A percentile compares a stretch with the other conserved stretches of the same genome.
Conservation (phyloP, 169 alveolate species). For the Plasmodium falciparum region DNA sequence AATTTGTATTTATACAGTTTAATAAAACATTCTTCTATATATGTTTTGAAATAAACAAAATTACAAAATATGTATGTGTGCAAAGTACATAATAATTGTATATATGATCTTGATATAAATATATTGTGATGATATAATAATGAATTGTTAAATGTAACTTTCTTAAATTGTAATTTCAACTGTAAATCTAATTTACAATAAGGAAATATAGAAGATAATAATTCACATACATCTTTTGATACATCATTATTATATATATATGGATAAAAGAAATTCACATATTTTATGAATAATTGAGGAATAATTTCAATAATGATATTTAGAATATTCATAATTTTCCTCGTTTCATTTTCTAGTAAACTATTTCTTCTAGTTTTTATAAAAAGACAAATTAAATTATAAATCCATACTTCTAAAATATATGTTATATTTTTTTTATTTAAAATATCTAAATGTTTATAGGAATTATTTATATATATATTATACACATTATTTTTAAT, state of each 20-base stretch:
- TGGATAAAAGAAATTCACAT: conserved; percentile 53
- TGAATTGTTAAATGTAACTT: conserved; percentile 33
- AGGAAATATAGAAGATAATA: conserved; percentile 61
- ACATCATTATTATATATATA: conserved; percentile 69
- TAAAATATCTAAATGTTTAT: conserved; percentile 47
- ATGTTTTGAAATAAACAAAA: conserved; percentile 39
- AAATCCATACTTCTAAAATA: conserved; percentile 61
- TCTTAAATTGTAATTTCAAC: conserved; percentile 58
- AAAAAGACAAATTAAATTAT: conserved; percentile 43
- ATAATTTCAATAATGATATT: conserved; percentile 63
- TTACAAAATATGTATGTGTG: conserved; percentile 70
- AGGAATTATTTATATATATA: conserved; percentile 32
- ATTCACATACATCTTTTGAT: conserved; percentile 71
- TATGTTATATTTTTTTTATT: conserved; percentile 30
- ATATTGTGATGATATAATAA: conserved; percentile 45
- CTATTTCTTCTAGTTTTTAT: conserved; percentile 54
- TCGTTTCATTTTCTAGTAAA: conserved; percentile 56
- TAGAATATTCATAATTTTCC: conserved; percentile 64
- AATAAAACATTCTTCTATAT: conserved; percentile 47
- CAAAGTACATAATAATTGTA: conserved; percentile 58
- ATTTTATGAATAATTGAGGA: conserved; percentile 52
- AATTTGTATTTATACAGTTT: conserved; percentile 56
- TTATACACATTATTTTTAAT: conserved; percentile 58
- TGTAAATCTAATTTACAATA: conserved; percentile 48
- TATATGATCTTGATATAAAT: conserved; percentile 59